These are phyloP conservation scores for Acacia acuminata DNA, from an alignment of 306 rosid species.

Conservation along the genomic window DNA sequence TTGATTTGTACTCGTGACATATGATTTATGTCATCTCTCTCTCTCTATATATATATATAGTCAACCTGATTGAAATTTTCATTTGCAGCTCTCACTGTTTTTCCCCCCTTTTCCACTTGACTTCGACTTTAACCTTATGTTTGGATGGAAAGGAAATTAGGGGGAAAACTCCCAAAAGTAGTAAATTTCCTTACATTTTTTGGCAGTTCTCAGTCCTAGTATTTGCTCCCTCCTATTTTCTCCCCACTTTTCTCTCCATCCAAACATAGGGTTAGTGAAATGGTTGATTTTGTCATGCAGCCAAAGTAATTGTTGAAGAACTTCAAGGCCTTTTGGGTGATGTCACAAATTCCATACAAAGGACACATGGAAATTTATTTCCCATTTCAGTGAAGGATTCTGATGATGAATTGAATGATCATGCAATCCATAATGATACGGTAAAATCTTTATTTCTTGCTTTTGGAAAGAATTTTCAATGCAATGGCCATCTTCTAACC, in stretches of 20 bases:
- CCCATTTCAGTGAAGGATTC: constrained; percentile 28
- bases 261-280: not conserved
- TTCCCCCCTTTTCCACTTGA: constrained; percentile 11
- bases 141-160: too few relatives aligned
- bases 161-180: too few relatives aligned
- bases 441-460: constrained; percentile 34
- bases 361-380: constrained; percentile 10
- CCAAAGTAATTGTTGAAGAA: constrained; percentile 46
- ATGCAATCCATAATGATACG: constrained; percentile 30
- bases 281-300: constrained; percentile 19
- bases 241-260: too few relatives aligned
- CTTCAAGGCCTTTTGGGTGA: constrained; percentile 56
- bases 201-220: too few relatives aligned
- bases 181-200: too few relatives aligned
- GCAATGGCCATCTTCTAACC: not conserved
- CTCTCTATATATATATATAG: not conserved
- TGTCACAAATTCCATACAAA: constrained; percentile 43
- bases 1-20: constrained; percentile 20
- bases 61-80: not conserved
- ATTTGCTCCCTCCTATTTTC: too few relatives aligned
- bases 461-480: constrained; percentile 4
- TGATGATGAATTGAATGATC: constrained; percentile 41
- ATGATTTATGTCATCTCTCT: not conserved
- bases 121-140: constrained; percentile 18
- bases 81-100: not conserved